Conservation (phyloP, 805 yeast genomes). For the Saccharomyces jurei region DNA sequence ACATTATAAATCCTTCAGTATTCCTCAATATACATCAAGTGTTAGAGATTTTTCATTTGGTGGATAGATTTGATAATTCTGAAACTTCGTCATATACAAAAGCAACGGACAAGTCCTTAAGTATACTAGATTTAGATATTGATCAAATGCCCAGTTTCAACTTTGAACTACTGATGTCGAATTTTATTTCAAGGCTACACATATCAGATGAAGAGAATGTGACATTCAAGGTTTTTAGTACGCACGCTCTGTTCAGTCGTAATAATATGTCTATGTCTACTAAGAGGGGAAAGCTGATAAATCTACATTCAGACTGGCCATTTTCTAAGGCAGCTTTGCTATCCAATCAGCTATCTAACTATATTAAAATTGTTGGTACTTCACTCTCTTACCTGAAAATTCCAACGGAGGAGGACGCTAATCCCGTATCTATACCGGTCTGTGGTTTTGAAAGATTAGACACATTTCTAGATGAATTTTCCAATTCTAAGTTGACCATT, state of each 20-base stretch:
- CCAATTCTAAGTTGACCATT: constrained; percentile 8
- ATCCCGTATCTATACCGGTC: constrained; percentile 17
- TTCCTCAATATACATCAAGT: constrained; percentile 18
- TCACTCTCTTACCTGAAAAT: constrained; percentile 14
- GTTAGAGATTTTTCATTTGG: constrained; percentile 5
- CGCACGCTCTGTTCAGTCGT: constrained; percentile 14
- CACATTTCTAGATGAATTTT: constrained; percentile 15
- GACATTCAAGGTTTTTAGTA: constrained; percentile 17
- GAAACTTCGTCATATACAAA: not conserved
- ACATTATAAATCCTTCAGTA: constrained; percentile 26
- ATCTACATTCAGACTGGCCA: not conserved
- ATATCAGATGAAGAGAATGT: constrained; percentile 15
- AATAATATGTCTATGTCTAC: constrained; percentile 2
- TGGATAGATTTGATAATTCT: not conserved
- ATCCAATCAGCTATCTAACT: constrained; percentile 14
- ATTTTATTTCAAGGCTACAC: constrained; percentile 19
- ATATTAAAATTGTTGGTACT: constrained; percentile 18
- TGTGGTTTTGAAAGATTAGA: constrained; percentile 26
- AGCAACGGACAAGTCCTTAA: not conserved
- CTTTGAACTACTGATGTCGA: constrained; percentile 20
- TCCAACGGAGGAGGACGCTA: constrained; percentile 3
- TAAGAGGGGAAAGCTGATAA: not conserved
- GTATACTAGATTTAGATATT: not conserved
- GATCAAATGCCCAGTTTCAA: constrained; percentile 16
- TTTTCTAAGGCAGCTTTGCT: constrained; percentile 3